phyloP scores from a whole-genome alignment of 176 grass and related monocot genomes.

The Oryza glumipatula region DNA sequence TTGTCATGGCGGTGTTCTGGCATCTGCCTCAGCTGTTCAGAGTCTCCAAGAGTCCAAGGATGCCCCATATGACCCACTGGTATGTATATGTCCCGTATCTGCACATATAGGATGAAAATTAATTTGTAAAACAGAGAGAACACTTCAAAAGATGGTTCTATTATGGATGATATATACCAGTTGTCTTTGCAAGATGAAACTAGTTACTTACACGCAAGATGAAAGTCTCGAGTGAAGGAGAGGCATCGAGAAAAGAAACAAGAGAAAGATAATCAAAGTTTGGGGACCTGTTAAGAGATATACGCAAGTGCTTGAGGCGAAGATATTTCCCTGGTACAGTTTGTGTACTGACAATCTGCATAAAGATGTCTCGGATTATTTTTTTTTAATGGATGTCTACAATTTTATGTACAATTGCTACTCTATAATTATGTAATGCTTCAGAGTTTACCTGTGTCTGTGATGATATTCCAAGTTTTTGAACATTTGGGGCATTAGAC shows the following conservation, averaged over 20 bases:
- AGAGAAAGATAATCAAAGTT: neutral
- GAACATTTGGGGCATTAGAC: neutral
- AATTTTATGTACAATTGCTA: too few species aligned
- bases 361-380: neutral
- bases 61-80: neutral
- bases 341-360: neutral
- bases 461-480: neutral
- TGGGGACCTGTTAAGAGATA: too few species aligned
- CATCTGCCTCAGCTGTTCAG: neutral
- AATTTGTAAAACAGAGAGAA: too few species aligned
- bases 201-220: neutral
- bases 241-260: conserved; percentile 21
- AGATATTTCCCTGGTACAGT: neutral
- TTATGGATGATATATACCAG: too few species aligned
- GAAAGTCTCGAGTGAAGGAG: conserved; percentile 25
- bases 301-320: conserved; percentile 9
- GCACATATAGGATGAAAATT: neutral
- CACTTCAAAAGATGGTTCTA: neutral
- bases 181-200: neutral
- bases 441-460: neutral
- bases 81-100: neutral
- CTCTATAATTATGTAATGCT: neutral
- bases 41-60: neutral
- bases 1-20: neutral
- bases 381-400: neutral